phyloP scores from a whole-genome alignment of 2,329 filamentous ascomycete species.

The Sphaerulina vaccinii region DNA sequence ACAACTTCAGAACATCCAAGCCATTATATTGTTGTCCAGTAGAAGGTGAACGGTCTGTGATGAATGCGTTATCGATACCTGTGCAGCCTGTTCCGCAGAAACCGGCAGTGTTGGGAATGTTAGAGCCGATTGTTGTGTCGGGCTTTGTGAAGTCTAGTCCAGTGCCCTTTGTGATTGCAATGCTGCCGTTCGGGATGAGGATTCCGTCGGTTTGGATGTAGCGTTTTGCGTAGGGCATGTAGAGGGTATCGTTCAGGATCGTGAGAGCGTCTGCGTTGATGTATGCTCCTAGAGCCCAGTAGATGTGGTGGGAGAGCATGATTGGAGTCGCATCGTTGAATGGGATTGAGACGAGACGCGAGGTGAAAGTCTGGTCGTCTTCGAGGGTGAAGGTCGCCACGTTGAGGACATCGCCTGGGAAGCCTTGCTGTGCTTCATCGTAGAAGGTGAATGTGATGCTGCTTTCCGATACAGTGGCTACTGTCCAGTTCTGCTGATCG shows the following conservation, averaged over 20 bases:
- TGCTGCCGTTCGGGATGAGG: conserved; percentile 38
- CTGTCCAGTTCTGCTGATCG: conserved; percentile 72
- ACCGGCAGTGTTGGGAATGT: conserved; percentile 29
- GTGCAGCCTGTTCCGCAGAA: conserved; percentile 74
- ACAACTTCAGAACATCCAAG: conserved; percentile 30
- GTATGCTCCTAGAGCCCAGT: conserved; percentile 83
- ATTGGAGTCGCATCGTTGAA: conserved; percentile 76
- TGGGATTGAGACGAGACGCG: conserved; percentile 69
- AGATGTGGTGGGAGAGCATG: conserved; percentile 73
- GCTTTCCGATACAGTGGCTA: conserved; percentile 63
- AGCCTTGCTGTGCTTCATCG: conserved; percentile 71
- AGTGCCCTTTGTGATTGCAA: conserved; percentile 43
- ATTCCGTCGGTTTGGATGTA: conserved; percentile 33
- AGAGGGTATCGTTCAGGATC: conserved; percentile 69
- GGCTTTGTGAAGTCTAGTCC: conserved; percentile 33
- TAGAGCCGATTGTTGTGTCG: conserved; percentile 26
- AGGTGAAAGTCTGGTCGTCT: conserved; percentile 64
- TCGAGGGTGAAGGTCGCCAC: conserved; percentile 71
- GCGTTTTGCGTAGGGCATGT: conserved; percentile 62
- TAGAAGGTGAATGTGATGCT: conserved; percentile 74
- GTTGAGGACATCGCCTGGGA: conserved; percentile 73
- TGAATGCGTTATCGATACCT: conserved; percentile 68
- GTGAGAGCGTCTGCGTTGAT: conserved; percentile 67
- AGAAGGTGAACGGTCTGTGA: conserved; percentile 30
- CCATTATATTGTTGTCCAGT: conserved; percentile 26